Conservation (phyloP, 2,329 filamentous ascomycete genomes). For the Pseudogymnoascus sp. region DNA sequence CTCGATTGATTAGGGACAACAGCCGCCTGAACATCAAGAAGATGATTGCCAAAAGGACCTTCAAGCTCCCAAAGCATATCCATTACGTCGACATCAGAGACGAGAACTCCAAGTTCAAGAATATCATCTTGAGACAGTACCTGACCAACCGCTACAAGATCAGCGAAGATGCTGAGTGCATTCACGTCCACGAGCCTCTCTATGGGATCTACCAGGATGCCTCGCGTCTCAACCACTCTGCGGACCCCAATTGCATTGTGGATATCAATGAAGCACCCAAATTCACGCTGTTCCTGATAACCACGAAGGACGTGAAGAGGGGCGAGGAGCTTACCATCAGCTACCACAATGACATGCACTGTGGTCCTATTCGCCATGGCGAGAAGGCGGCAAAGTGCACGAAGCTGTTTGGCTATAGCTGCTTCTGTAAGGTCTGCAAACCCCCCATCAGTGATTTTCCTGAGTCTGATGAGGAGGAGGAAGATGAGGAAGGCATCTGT, state of each 20-base stretch:
- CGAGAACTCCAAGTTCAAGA: not conserved
- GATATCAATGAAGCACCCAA: not conserved
- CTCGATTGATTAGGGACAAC: not conserved
- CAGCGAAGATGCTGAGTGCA: not conserved
- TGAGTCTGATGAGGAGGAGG: not conserved
- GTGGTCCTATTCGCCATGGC: not conserved
- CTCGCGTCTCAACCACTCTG: not conserved
- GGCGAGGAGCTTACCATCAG: not conserved
- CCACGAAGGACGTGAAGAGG: conserved; percentile 5
- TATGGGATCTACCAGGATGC: conserved; percentile 1
- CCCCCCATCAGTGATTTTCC: not conserved
- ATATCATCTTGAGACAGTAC: not conserved
- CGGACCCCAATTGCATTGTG: not conserved
- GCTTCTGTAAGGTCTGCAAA: conserved; percentile 3
- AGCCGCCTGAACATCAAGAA: not conserved
- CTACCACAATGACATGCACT: conserved; percentile 3
- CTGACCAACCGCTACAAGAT: conserved; percentile 3
- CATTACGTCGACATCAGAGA: not conserved
- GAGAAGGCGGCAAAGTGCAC: not conserved
- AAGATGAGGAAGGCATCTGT: not conserved
- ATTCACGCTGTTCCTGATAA: not conserved
- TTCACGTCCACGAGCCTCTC: not conserved
- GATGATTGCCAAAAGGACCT: not conserved
- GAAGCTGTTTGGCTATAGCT: conserved; percentile 1
- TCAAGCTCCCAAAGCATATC: not conserved